Base-by-base conservation (phyloP, 768 basidiomycete genomes). In the Termitomyces sp. region DNA sequence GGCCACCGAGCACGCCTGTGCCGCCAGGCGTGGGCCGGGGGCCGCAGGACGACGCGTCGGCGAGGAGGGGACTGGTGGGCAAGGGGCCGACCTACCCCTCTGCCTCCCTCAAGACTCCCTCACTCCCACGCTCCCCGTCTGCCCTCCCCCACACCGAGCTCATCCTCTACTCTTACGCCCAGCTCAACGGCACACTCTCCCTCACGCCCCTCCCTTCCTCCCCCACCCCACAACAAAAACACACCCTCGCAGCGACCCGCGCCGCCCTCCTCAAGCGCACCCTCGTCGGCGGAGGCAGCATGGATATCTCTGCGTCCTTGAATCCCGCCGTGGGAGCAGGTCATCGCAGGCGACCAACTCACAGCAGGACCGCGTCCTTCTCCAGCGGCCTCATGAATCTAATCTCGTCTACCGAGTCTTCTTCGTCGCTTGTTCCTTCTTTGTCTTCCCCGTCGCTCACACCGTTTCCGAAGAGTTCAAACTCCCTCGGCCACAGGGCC, bases 121-220 rank as follows among this genome's bases (percentile, higher is more conserved):
- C 30, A 9, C 31, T 10, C 10, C 1, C 31, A 10, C 31, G 10
- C 10, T 33, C 31, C 1, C 30, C 5, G 5, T 30, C 30, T 23
- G 23, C 23, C 5, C 30, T 5, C 30, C 30, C 30, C 30, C 4
- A 30, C 30, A 33, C 79, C 0, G 88, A 93, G 60, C 72, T 90
- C 17, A 81, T 94, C 19, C 78, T 94, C 1, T 94, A 94, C 68
- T 85, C 92, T 0, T 94, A 94, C 62, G 90, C 85, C 0, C 89
- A 94, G 56, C 78, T 94, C 33, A 73, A 81, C 6, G 93, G 93
- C 5, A 81, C 82, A 0, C 74, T 89, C 17, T 73, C 79, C 23
- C 69, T 93, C 58, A 75, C 80, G 5, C 81, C 87, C 21, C 59
- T 69, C 35, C 57, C 68, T 0, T 60, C 66, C 1, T 64, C 68